phyloP scores from a whole-genome alignment of 2,329 filamentous ascomycete species.

The Metarhizium anisopliae region DNA sequence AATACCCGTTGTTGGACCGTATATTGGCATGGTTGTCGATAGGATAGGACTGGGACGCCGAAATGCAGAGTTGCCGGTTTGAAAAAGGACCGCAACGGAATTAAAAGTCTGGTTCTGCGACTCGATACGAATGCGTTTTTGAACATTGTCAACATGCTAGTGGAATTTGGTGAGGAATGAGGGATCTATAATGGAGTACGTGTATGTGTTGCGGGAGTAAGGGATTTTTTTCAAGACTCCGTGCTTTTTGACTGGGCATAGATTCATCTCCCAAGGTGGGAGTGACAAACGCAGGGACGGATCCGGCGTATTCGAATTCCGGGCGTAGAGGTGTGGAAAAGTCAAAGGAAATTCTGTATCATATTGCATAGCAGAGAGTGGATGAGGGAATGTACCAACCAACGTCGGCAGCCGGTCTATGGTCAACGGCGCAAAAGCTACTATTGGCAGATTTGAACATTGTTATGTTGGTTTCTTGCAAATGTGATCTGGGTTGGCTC shows the following conservation, averaged over 20 bases:
- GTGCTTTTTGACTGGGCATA: background rate
- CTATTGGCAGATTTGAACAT: background rate
- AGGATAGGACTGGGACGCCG: conserved; percentile 58
- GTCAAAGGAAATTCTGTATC: background rate
- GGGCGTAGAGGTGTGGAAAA: background rate
- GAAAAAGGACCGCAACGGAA: conserved; percentile 16
- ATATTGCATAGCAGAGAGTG: background rate
- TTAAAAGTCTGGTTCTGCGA: background rate
- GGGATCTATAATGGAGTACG: background rate
- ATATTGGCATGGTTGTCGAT: conserved; percentile 68
- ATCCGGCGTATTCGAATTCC: background rate
- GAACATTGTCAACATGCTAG: background rate
- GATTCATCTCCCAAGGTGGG: background rate
- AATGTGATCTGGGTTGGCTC: background rate
- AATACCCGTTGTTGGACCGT: conserved; percentile 77
- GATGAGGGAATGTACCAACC: background rate
- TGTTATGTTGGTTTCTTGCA: background rate
- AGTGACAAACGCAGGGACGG: background rate
- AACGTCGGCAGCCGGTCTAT: background rate
- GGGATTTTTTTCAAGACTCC: background rate
- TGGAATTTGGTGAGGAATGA: background rate
- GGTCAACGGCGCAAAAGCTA: background rate
- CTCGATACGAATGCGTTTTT: background rate
- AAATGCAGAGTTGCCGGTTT: conserved; percentile 73
- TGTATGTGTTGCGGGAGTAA: background rate